Conservation (phyloP, 352 stramenopile species). For the Phytophthora litchii region DNA sequence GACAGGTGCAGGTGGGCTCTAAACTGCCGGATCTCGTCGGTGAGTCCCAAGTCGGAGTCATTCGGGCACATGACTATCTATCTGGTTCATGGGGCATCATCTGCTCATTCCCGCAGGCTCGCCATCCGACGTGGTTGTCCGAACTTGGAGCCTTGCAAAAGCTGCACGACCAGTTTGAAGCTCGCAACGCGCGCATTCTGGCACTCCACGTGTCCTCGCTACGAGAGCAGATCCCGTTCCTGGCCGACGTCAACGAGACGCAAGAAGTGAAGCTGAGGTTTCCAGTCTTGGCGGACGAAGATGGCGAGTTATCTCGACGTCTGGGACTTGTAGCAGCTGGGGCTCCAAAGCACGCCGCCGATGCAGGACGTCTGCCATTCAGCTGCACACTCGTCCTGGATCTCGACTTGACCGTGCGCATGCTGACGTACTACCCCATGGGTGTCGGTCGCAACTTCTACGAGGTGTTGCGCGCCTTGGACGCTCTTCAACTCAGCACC, state of each 20-base stretch:
- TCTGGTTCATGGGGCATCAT: slow-evolving; percentile 72
- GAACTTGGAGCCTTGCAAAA: slow-evolving; percentile 84
- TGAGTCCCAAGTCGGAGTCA: slow-evolving; percentile 70
- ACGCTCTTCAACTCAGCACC: slow-evolving; percentile 72
- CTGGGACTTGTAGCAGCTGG: slow-evolving; percentile 55
- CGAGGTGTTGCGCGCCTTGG: slow-evolving; percentile 71
- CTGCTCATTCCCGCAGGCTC: slow-evolving; percentile 71
- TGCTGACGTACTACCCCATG: slow-evolving; percentile 72
- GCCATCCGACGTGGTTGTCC: slow-evolving; percentile 79
- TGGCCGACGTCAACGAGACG: slow-evolving; percentile 81
- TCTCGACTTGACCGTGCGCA: slow-evolving; percentile 71
- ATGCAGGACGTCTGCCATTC: slow-evolving; percentile 64
- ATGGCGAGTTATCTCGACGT: slow-evolving; percentile 62
- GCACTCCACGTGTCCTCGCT: slow-evolving; percentile 35
- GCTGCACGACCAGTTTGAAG: slow-evolving; percentile 78
- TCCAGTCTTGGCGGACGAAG: slow-evolving; percentile 69
- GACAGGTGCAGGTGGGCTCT: slow-evolving; percentile 64
- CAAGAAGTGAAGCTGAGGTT: slow-evolving; percentile 82
- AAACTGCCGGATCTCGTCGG: slow-evolving; percentile 79
- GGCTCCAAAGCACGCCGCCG: slow-evolving; percentile 54
- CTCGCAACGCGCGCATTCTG: slow-evolving; percentile 72
- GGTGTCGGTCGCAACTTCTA: slow-evolving; percentile 82
- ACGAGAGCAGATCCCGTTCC: slow-evolving; percentile 53
- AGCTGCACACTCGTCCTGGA: slow-evolving; percentile 74
- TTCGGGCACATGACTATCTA: slow-evolving; percentile 78